phyloP scores from a whole-genome alignment of 1,284 basidiomycete genomes.

The Ustilago trichophora region DNA sequence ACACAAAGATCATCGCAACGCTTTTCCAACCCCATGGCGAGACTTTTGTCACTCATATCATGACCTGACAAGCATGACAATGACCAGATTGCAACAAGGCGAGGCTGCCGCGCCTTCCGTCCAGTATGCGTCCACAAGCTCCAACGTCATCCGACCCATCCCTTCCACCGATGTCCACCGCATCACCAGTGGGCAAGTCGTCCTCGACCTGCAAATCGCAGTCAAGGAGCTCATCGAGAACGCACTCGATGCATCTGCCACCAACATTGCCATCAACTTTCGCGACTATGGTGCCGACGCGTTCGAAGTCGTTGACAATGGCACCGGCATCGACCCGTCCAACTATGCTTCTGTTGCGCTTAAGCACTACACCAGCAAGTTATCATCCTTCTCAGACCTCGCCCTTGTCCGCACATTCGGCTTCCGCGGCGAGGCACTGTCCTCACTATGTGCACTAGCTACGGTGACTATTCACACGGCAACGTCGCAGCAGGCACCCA shows the following conservation, averaged over 20 bases:
- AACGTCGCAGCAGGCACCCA: constrained; percentile 54
- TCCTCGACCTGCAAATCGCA: constrained; percentile 87
- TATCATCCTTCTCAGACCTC: constrained; percentile 80
- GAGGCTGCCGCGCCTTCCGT: background rate
- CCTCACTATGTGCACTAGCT: constrained; percentile 87
- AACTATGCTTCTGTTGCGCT: constrained; percentile 79
- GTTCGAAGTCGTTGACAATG: constrained; percentile 93
- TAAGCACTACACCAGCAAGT: constrained; percentile 94
- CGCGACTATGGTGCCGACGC: constrained; percentile 85
- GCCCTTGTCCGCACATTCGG: constrained; percentile 84
- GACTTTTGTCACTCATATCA: background rate
- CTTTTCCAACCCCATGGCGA: too few relatives aligned
- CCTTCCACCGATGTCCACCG: constrained; percentile 55
- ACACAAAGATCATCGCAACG: too few relatives aligned
- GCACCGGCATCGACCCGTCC: constrained; percentile 79
- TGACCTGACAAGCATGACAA: background rate
- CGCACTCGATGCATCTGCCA: constrained; percentile 89
- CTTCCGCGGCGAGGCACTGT: constrained; percentile 94
- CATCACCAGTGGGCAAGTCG: constrained; percentile 90
- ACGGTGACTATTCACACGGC: constrained; percentile 68
- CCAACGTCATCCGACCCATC: constrained; percentile 48
- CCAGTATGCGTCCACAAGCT: background rate
- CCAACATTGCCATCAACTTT: constrained; percentile 86
- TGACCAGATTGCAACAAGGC: background rate
- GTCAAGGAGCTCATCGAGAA: constrained; percentile 98